phyloP scores from a whole-genome alignment of 768 basidiomycete species.

The Russula olivacea region DNA sequence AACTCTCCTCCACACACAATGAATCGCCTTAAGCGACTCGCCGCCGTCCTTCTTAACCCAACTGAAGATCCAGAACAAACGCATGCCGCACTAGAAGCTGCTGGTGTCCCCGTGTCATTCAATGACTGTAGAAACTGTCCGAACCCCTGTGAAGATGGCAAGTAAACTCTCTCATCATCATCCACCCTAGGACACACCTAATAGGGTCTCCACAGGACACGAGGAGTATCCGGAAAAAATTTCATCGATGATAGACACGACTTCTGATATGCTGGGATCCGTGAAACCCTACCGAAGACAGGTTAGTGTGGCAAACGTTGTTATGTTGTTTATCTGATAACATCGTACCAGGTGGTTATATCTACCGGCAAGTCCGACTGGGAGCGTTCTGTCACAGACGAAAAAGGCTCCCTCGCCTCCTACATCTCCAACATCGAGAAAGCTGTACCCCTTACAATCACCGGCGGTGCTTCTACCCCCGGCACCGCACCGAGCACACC shows the following conservation, averaged over 20 bases:
- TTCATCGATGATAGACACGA: constrained; percentile 58
- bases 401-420: constrained; percentile 63
- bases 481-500: constrained; percentile 27
- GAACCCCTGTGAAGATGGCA: constrained; percentile 32
- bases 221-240: constrained; percentile 69
- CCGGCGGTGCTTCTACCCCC: background rate
- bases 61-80: constrained; percentile 18
- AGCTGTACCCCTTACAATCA: constrained; percentile 10
- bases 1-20: background rate
- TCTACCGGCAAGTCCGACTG: constrained; percentile 90
- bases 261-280: constrained; percentile 76
- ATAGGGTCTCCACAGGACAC: constrained; percentile 44
- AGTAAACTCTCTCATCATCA: background rate
- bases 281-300: constrained; percentile 81
- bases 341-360: constrained; percentile 58
- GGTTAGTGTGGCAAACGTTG: constrained; percentile 37
- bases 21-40: constrained; percentile 20
- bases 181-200: background rate
- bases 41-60: constrained; percentile 18
- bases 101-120: constrained; percentile 28
- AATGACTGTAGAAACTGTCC: constrained; percentile 30
- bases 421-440: constrained; percentile 35
- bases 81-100: constrained; percentile 21
- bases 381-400: constrained; percentile 73
- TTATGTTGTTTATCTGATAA: constrained; percentile 17